Percentiles rank a stretch among this genome's conserved stretches.
These are phyloP conservation scores for Prototheca wickerhamii DNA, from an alignment of 163 green algal genomes.

Conservation along the genomic window DNA sequence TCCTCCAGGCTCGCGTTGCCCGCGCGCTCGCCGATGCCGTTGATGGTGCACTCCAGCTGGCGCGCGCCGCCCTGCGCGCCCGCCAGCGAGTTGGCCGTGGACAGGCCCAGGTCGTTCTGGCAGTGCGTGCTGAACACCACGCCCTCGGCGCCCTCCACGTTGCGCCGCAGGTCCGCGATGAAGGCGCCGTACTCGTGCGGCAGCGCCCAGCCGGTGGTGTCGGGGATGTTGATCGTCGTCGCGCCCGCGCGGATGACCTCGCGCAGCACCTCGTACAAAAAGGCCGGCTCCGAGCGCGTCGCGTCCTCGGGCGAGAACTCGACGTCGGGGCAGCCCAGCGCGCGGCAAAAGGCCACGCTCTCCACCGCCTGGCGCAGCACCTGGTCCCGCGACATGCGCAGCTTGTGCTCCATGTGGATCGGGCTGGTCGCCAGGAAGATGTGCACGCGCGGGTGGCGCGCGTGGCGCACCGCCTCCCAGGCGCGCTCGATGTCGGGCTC, in stretches of 20 bases:
- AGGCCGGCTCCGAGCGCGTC: conserved; percentile 68
- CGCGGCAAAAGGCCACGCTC: conserved; percentile 71
- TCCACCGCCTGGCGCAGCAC: conserved; percentile 84
- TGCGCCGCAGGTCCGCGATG: conserved; percentile 76
- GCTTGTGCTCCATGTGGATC: conserved; percentile 93
- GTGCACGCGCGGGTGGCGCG: conserved; percentile 84
- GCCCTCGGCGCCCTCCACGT: conserved; percentile 67
- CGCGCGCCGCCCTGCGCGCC: conserved; percentile 37
- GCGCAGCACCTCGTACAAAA: conserved; percentile 80
- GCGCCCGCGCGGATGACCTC: conserved; percentile 83
- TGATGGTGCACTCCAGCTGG: conserved; percentile 98
- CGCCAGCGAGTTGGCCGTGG: conserved; percentile 89
- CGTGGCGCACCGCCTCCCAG: conserved; percentile 68
- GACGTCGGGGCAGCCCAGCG: conserved; percentile 92
- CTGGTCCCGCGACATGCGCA: conserved; percentile 79
- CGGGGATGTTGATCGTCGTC: conserved; percentile 98
- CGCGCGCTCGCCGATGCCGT: conserved; percentile 96
- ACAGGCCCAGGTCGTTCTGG: conserved; percentile 96
- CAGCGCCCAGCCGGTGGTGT: conserved; percentile 95
- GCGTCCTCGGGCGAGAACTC: conserved; percentile 97
- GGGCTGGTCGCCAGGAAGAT: conserved; percentile 91
- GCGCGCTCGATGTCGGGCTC: conserved; percentile 60
- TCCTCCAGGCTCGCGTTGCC: conserved; percentile 96
- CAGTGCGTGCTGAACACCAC: conserved; percentile 96
- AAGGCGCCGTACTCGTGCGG: conserved; percentile 87